Conservation (phyloP, 2,329 filamentous ascomycete species). For the Simplicillium aogashimaense region DNA sequence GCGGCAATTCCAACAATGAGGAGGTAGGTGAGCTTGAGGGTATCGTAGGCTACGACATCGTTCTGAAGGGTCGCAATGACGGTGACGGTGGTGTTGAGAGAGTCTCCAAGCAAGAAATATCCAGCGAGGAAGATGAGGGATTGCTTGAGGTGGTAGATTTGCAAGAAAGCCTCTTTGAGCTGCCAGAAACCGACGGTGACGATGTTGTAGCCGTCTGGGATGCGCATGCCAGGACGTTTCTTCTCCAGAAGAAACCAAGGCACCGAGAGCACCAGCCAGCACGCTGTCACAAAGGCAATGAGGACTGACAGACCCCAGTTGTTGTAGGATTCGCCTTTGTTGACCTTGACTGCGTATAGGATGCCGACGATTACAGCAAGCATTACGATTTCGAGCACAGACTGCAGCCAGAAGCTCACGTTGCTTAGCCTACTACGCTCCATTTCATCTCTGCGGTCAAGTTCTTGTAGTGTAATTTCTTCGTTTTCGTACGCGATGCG, state of each 20-base stretch:
- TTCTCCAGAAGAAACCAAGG: slow-evolving; percentile 62
- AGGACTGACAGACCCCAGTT: slow-evolving; percentile 57
- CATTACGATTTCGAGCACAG: slow-evolving; percentile 50
- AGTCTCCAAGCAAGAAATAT: slow-evolving; percentile 62
- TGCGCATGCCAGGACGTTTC: slow-evolving; percentile 43
- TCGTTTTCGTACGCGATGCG: slow-evolving; percentile 23
- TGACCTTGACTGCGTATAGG: slow-evolving; percentile 50
- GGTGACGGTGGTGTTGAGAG: slow-evolving; percentile 59
- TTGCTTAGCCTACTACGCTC: slow-evolving; percentile 56
- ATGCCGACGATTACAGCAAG: slow-evolving; percentile 56
- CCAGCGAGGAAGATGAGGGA: slow-evolving; percentile 55
- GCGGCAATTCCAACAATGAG: slow-evolving; percentile 56
- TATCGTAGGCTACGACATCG: slow-evolving; percentile 53
- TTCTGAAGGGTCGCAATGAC: slow-evolving; percentile 59
- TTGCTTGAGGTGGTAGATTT: slow-evolving; percentile 57
- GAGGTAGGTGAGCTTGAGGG: slow-evolving; percentile 54
- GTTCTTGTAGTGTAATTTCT: slow-evolving; percentile 45
- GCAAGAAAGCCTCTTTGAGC: slow-evolving; percentile 42
- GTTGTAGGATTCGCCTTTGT: slow-evolving; percentile 48
- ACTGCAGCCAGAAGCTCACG: slow-evolving; percentile 54
- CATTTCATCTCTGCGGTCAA: slow-evolving; percentile 50
- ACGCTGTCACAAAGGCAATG: slow-evolving; percentile 53
- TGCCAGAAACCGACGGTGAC: slow-evolving; percentile 54
- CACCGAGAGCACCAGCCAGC: slow-evolving; percentile 53
- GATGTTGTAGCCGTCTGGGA: slow-evolving; percentile 30